Percentiles rank a stretch among this genome's conserved stretches.
Evolutionary conservation across 1,284 basidiomycete species (phyloP).

Genomic region (Farysia itapuensis): DNA sequence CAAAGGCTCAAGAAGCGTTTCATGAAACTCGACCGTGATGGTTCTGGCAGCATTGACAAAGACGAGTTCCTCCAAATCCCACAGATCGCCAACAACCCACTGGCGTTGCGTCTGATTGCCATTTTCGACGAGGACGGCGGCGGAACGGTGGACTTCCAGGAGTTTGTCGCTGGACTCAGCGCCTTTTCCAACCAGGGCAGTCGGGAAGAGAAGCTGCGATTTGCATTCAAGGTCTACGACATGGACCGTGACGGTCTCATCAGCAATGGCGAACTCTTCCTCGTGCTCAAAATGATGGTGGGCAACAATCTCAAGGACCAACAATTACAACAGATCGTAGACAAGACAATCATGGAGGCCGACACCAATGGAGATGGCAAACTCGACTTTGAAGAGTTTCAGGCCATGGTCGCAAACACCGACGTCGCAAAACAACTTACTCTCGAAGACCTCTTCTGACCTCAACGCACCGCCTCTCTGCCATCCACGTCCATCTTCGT

Average conservation of each 20-base stretch:
- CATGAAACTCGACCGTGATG: conserved; percentile 98
- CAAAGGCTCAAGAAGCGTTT: conserved; percentile 94
- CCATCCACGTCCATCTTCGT: no score
- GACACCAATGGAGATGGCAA: conserved; percentile 97
- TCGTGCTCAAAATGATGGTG: conserved; percentile 99
- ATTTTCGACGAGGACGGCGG: conserved; percentile 99
- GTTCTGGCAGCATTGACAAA: conserved; percentile 94
- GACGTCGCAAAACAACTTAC: conserved; percentile 99
- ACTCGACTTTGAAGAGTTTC: conserved; percentile 94
- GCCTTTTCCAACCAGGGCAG: conserved; percentile 96
- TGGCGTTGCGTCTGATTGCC: conserved; percentile 95
- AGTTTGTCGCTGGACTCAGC: conserved; percentile 94
- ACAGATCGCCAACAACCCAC: conserved; percentile 94
- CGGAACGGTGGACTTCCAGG: conserved; percentile 97
- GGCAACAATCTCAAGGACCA: conserved; percentile 99
- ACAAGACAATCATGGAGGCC: conserved; percentile 99
- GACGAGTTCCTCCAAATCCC: conserved; percentile 99
- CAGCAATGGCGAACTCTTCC: conserved; percentile 97
- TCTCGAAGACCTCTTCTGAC: conserved; percentile 68
- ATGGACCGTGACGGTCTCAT: conserved; percentile 96
- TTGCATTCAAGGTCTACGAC: conserved; percentile 98
- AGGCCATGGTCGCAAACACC: conserved; percentile 95
- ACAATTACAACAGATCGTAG: conserved; percentile 98
- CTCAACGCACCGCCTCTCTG: not conserved
- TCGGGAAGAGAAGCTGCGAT: conserved; percentile 92